These are phyloP conservation scores for Diaporthe sp. DNA, from an alignment of 2,329 filamentous ascomycete species.

Conservation along the genomic window DNA sequence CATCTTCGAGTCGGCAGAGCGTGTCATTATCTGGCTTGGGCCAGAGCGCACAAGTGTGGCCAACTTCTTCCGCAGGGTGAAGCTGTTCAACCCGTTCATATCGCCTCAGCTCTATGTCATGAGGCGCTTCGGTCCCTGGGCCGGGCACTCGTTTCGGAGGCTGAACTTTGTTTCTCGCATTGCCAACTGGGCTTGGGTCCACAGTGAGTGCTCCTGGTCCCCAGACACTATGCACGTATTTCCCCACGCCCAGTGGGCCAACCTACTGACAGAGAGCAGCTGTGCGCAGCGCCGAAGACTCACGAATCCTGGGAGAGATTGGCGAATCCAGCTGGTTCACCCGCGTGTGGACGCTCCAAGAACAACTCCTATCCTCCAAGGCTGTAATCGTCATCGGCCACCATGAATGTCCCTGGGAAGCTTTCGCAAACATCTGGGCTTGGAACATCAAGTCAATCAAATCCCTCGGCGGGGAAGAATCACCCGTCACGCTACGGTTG, in stretches of 20 bases:
- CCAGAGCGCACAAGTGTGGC: constrained; percentile 1
- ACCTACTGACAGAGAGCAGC: neutral
- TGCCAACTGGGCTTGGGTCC: constrained; percentile 16
- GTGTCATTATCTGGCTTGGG: constrained; percentile 4
- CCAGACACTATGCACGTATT: too few relatives aligned
- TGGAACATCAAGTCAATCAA: constrained; percentile 24
- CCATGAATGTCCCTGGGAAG: constrained; percentile 5
- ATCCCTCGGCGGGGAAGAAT: neutral
- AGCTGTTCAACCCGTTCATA: constrained; percentile 20
- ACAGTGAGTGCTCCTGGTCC: neutral
- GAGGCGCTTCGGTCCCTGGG: constrained; percentile 10
- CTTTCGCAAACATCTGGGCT: constrained; percentile 7
- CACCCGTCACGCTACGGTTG: neutral
- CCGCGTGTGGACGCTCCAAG: constrained; percentile 15
- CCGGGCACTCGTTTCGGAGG: neutral
- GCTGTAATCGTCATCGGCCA: constrained; percentile 2
- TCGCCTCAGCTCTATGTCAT: constrained; percentile 22
- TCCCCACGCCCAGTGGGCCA: too few relatives aligned
- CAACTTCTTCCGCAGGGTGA: constrained; percentile 24
- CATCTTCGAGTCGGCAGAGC: constrained; percentile 21
- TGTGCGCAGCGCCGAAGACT: constrained; percentile 8
- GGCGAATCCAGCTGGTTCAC: constrained; percentile 10
- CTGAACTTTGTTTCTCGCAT: constrained; percentile 21
- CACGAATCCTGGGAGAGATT: neutral
- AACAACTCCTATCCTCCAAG: constrained; percentile 7